Conservation (phyloP, 768 basidiomycete genomes). For the Suillus cothurnatus region DNA sequence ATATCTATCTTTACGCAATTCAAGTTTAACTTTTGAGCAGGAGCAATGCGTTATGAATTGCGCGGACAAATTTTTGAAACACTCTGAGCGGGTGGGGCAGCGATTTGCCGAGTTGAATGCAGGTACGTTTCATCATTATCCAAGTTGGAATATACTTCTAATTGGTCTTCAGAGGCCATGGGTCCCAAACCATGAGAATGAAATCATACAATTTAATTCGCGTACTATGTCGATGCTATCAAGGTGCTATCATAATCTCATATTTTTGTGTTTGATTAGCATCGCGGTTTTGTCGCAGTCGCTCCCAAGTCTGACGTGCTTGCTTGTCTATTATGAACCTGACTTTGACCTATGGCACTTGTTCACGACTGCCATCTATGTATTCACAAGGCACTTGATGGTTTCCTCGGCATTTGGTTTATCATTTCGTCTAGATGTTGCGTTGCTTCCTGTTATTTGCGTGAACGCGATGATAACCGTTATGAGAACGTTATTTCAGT, state of each 20-base stretch:
- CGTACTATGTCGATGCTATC: constrained; percentile 13
- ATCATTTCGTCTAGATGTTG: not conserved
- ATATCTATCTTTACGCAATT: constrained; percentile 4
- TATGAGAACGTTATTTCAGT: constrained; percentile 12
- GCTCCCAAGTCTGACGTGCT: not conserved
- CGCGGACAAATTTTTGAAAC: constrained; percentile 96
- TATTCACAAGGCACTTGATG: not conserved
- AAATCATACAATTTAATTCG: not conserved
- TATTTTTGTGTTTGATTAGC: not conserved
- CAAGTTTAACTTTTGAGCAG: constrained; percentile 42
- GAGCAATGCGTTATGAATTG: constrained; percentile 91
- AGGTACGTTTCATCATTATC: constrained; percentile 51
- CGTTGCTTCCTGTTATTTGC: constrained; percentile 9
- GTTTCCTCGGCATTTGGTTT: constrained; percentile 10
- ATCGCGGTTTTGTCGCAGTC: not conserved
- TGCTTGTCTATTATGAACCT: not conserved
- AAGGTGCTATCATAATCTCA: constrained; percentile 13
- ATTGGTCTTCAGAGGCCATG: constrained; percentile 33
- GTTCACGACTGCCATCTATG: not conserved
- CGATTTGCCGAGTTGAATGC: constrained; percentile 92
- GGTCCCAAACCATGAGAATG: constrained; percentile 29
- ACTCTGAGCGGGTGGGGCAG: constrained; percentile 90
- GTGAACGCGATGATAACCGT: constrained; percentile 3
- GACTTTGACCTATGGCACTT: constrained; percentile 1
- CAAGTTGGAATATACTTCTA: not conserved